Conservation (phyloP, 345 rosid genomes). For the Populus pruinosa region DNA sequence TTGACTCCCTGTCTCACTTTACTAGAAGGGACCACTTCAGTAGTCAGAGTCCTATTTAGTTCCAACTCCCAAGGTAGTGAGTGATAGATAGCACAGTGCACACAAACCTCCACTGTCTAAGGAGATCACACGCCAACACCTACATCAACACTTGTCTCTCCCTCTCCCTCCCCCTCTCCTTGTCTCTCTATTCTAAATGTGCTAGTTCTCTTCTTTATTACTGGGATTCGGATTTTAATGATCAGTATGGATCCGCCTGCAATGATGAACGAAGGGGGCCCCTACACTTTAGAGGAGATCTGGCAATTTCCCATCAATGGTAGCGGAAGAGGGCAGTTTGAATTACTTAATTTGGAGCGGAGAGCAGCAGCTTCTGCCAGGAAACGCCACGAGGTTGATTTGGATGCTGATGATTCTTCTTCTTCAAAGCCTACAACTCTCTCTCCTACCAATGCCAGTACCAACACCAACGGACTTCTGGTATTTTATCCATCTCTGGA, state of each 20-base stretch:
- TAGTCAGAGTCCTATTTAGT: background rate
- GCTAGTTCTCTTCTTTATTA: background rate
- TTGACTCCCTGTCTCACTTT: background rate
- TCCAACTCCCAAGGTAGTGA: background rate
- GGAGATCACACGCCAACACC: slow-evolving; percentile 37
- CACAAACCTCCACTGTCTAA: slow-evolving; percentile 44
- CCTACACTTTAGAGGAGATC: slow-evolving; percentile 65
- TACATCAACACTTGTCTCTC: slow-evolving; percentile 1
- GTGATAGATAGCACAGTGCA: slow-evolving; percentile 26
- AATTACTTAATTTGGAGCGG: slow-evolving; percentile 42
- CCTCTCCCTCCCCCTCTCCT: slow-evolving; percentile 7
- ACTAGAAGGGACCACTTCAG: slow-evolving; percentile 31
- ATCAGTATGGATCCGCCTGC: slow-evolving; percentile 65
- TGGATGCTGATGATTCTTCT: slow-evolving; percentile 37
- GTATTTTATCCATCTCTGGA: background rate
- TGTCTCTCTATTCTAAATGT: background rate
- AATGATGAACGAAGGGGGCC: slow-evolving; percentile 54
- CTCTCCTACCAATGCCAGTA: slow-evolving; percentile 46
- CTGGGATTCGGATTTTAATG: background rate
- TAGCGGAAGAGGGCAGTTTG: slow-evolving; percentile 39
- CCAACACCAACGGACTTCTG: slow-evolving; percentile 30
- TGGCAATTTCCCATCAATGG: slow-evolving; percentile 68
- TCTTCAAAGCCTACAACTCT: slow-evolving; percentile 13
- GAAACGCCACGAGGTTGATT: slow-evolving; percentile 53
- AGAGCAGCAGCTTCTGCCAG: slow-evolving; percentile 34